Evolutionary conservation across 2,329 filamentous ascomycete species (phyloP), one percentile per base, ranked within the genome.

Genomic region (Penicillium concentricum): DNA sequence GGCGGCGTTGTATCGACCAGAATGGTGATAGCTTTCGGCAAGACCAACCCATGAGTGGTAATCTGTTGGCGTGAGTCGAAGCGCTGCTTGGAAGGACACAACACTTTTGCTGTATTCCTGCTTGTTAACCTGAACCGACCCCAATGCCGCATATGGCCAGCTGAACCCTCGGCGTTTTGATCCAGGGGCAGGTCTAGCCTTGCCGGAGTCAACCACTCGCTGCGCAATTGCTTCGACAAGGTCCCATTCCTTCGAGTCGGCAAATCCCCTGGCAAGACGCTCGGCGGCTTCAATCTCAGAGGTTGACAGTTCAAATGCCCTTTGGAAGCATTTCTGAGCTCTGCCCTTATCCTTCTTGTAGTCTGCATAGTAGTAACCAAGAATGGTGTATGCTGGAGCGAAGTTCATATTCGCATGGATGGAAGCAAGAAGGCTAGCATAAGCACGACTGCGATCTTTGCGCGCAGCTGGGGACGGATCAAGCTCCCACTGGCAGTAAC

Each of bases 21-120:
- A 96, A 65, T 90, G 94, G 71, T 97, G 89, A 69, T 99, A 99
- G 69, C 92, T 96, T 76, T 99, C 94, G n/a, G 93, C 94, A 1
- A 99, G 82, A 1, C 94, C 94, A 24, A 99, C 90, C 86, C 93
- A 99, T 0, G 91, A 96, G 75, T 99, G 89, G 69, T 97, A 97
- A 73, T 97, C 91, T 41, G 87, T 80, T 0, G 92, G 91, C 2
- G 87, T 85, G 46, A 96, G 90, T 51, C 93, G 84, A 34, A 99
- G 79, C 12, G 94, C 92, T 2, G 91, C 86, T 68, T 97, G 90
- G 72, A 97, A 99, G 0, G 91, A 96, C 9, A 93, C 87, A 52
- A 97, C 92, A 35, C 92, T 92, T 70, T 91, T 89, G 63, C 87
- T 80, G 66, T 93, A 97, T 58, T 96, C 91, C 70, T 95, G 91